phyloP scores from a whole-genome alignment of 768 basidiomycete genomes.

The Dacryopinax spathularia region DNA sequence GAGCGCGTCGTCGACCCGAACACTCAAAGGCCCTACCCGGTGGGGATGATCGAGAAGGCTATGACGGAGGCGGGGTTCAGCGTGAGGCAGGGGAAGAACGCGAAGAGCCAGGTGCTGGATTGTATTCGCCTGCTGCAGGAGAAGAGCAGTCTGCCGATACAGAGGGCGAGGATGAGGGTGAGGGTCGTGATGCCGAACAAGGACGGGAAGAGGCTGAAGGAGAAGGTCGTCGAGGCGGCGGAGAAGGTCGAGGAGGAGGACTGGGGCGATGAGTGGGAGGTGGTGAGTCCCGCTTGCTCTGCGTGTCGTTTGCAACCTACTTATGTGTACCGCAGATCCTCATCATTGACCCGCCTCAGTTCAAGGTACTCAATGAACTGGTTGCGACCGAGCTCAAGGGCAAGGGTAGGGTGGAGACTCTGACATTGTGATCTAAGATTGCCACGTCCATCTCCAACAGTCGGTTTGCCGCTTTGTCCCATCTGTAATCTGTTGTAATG shows the following conservation, averaged over 20 bases:
- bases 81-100: slow-evolving; percentile 73
- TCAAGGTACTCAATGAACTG: slow-evolving; percentile 77
- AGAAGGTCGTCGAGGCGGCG: slow-evolving; percentile 54
- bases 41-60: slow-evolving; percentile 93
- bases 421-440: slow-evolving; percentile 15
- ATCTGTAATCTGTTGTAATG: too few relatives aligned
- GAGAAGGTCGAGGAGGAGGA: slow-evolving; percentile 79
- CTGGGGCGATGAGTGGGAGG: slow-evolving; percentile 66
- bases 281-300: slow-evolving; percentile 38
- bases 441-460: not conserved
- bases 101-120: slow-evolving; percentile 89
- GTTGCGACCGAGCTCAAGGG: slow-evolving; percentile 86
- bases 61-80: slow-evolving; percentile 93
- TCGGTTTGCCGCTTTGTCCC: not conserved
- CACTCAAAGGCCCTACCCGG: slow-evolving; percentile 79
- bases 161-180: slow-evolving; percentile 85
- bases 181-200: slow-evolving; percentile 57
- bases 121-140: slow-evolving; percentile 73
- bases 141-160: slow-evolving; percentile 76
- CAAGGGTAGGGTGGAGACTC: slow-evolving; percentile 69
- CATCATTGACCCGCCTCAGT: slow-evolving; percentile 85
- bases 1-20: slow-evolving; percentile 92
- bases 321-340: slow-evolving; percentile 43
- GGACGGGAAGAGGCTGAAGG: slow-evolving; percentile 54
- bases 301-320: not conserved